A percentile compares a stretch with the other conserved stretches of the same genome.
phyloP scores from a whole-genome alignment of 495 filamentous ascomycete genomes.

The Neurospora cerealis region DNA sequence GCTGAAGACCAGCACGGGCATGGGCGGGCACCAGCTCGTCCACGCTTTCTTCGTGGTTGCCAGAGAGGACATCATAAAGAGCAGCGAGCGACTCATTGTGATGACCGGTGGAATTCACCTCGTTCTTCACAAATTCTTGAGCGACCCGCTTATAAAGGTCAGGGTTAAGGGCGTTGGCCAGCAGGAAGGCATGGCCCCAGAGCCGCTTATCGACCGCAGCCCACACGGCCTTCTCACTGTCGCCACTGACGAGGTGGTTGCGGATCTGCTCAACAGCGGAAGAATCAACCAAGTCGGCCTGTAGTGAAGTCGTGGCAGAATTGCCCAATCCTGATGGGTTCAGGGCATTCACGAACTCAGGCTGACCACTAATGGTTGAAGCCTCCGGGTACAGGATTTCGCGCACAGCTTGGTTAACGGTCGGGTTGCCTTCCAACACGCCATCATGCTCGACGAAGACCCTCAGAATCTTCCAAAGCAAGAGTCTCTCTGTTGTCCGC shows the following conservation, averaged over 20 bases:
- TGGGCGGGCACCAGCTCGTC: slow-evolving; percentile 95
- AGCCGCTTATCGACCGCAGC: slow-evolving; percentile 83
- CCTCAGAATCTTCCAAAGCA: slow-evolving; percentile 81
- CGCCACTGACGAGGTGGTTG: slow-evolving; percentile 60
- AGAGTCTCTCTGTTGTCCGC: slow-evolving; percentile 66
- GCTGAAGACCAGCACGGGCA: slow-evolving; percentile 81
- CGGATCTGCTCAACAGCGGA: slow-evolving; percentile 59
- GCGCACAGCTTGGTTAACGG: slow-evolving; percentile 64
- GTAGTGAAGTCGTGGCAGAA: slow-evolving; percentile 18
- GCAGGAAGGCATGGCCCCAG: slow-evolving; percentile 93
- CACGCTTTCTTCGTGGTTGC: slow-evolving; percentile 87
- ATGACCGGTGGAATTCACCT: slow-evolving; percentile 67
- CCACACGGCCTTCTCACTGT: slow-evolving; percentile 90
- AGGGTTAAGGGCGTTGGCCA: slow-evolving; percentile 65
- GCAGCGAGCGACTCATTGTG: slow-evolving; percentile 80
- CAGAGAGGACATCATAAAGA: slow-evolving; percentile 85
- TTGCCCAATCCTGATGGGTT: slow-evolving; percentile 12
- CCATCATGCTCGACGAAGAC: slow-evolving; percentile 83
- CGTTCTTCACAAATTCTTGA: slow-evolving; percentile 86
- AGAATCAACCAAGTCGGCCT: slow-evolving; percentile 54
- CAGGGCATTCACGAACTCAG: slow-evolving; percentile 25
- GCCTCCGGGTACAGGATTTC: slow-evolving; percentile 57
- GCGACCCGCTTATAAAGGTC: slow-evolving; percentile 79
- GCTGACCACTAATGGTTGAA: slow-evolving; percentile 13
- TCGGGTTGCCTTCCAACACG: slow-evolving; percentile 58